These are phyloP conservation scores for Aquilaria sinensis DNA, from an alignment of 345 rosid genomes.

Conservation along the genomic window DNA sequence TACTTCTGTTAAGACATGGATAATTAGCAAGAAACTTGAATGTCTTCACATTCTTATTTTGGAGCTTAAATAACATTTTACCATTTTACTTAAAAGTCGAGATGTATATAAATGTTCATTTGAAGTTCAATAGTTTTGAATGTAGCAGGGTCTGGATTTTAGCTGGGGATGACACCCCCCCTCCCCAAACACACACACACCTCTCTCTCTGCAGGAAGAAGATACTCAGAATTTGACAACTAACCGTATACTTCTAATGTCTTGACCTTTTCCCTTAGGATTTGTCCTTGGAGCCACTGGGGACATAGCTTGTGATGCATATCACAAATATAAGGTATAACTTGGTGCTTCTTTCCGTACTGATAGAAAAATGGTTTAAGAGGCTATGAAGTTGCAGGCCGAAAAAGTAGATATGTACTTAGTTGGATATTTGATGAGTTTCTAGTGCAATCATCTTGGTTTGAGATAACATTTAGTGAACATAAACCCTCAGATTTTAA, in stretches of 20 bases:
- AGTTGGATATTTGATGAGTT: too few relatives aligned
- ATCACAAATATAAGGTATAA: conserved; percentile 61
- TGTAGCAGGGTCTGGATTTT: not conserved
- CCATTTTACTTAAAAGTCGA: too few relatives aligned
- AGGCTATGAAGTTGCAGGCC: too few relatives aligned
- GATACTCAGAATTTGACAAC: not conserved
- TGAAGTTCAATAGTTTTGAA: not conserved
- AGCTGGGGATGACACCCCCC: not conserved
- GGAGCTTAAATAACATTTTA: not conserved
- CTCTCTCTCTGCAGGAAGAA: too few relatives aligned
- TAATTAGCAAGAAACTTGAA: too few relatives aligned
- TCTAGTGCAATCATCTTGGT: too few relatives aligned
- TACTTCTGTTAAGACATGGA: too few relatives aligned
- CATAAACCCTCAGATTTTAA: too few relatives aligned
- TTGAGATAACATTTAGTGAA: too few relatives aligned
- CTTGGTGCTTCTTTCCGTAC: not conserved
- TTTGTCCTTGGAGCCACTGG: conserved; percentile 27
- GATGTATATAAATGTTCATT: not conserved
- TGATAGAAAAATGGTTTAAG: not conserved
- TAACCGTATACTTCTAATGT: not conserved
- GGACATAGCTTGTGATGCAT: conserved; percentile 46
- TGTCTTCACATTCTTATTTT: too few relatives aligned
- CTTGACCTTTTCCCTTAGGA: conserved; percentile 24
- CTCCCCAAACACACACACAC: too few relatives aligned
- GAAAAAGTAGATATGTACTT: too few relatives aligned